phyloP scores from a whole-genome alignment of 352 stramenopile genomes.

The Discostella stelligera region DNA sequence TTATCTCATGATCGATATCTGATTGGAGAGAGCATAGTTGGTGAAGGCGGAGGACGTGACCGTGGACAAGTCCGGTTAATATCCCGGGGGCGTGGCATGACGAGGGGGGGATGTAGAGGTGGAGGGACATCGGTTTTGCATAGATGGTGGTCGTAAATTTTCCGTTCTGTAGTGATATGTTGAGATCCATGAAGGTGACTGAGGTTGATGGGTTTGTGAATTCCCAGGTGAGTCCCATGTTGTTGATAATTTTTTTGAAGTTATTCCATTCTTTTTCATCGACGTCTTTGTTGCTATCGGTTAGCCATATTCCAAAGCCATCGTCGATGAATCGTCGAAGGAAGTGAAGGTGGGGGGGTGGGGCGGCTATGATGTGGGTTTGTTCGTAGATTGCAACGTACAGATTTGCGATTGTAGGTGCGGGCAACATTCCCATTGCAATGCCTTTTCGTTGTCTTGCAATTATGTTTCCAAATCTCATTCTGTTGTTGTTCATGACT shows the following conservation, averaged over 20 bases:
- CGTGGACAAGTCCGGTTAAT: conserved; percentile 22
- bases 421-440: conserved; percentile 27
- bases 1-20: conserved; percentile 15
- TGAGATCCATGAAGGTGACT: conserved; percentile 41
- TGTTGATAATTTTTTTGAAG: conserved; percentile 21
- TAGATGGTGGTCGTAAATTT: conserved; percentile 10
- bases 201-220: conserved; percentile 1
- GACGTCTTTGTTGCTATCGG: not conserved
- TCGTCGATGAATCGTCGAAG: too few species aligned
- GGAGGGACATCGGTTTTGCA: conserved; percentile 42
- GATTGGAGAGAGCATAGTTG: conserved; percentile 9
- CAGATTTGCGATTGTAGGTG: conserved; percentile 10
- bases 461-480: conserved; percentile 20
- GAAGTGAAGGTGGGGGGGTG: conserved; percentile 26
- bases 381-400: too few species aligned
- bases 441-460: conserved; percentile 7
- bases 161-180: conserved; percentile 1
- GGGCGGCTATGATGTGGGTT: conserved; percentile 13
- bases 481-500: conserved; percentile 23
- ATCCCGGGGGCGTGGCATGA: conserved; percentile 41
- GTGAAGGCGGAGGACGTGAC: conserved; percentile 25
- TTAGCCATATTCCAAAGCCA: conserved; percentile 27
- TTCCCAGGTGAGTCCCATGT: conserved; percentile 26
- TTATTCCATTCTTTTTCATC: conserved; percentile 7
- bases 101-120: conserved; percentile 44